Evolutionary conservation across 768 basidiomycete genomes (phyloP).

Genomic region (Trametes cingulata): DNA sequence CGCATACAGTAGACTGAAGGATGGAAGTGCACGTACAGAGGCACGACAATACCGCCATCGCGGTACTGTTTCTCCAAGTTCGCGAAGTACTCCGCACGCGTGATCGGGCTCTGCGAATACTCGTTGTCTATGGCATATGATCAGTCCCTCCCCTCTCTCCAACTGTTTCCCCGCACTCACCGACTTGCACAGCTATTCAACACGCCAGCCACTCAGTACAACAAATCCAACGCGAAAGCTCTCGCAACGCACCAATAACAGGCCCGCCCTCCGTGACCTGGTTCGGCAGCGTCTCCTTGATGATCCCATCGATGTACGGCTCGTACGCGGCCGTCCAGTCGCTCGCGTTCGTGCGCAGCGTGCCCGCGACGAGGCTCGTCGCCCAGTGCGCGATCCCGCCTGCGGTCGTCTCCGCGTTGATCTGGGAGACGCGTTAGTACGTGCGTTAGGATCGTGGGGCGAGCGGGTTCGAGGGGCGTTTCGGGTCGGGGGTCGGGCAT

Average conservation of each 20-base stretch:
- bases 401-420: conserved; percentile 81
- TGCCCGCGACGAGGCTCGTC: conserved; percentile 64
- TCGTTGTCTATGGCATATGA: conserved; percentile 64
- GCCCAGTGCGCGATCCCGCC: conserved; percentile 75
- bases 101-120: conserved; percentile 53
- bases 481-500: too few relatives aligned
- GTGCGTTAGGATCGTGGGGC: too few relatives aligned
- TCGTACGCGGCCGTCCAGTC: conserved; percentile 74
- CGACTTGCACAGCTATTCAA: conserved; percentile 61
- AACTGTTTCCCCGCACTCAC: too few relatives aligned
- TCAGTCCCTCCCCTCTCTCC: too few relatives aligned
- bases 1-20: background rate
- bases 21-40: background rate
- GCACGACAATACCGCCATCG: conserved; percentile 40
- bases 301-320: conserved; percentile 68
- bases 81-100: conserved; percentile 29
- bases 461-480: too few relatives aligned
- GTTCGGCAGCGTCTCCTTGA: conserved; percentile 56
- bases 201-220: background rate
- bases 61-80: conserved; percentile 23
- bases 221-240: background rate
- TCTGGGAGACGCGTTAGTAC: too few relatives aligned
- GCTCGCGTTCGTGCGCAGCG: conserved; percentile 70
- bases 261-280: conserved; percentile 76
- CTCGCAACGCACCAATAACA: conserved; percentile 56